phyloP scores from a whole-genome alignment of 805 yeast species.

The Ogataea wickerhamii region DNA sequence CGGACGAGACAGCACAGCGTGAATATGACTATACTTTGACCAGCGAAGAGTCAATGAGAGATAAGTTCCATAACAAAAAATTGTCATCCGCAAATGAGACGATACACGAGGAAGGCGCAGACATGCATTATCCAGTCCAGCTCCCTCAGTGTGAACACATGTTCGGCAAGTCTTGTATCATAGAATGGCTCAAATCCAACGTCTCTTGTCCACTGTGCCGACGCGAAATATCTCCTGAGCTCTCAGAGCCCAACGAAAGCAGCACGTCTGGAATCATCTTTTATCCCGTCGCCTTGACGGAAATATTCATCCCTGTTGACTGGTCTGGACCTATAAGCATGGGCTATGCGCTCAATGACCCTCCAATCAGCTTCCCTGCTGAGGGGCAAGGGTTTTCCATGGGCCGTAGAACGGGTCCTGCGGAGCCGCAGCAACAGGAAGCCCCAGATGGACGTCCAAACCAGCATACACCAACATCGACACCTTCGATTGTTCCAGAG shows the following conservation, averaged over 20 bases:
- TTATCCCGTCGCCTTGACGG: constrained; percentile 30
- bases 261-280: constrained; percentile 14
- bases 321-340: constrained; percentile 25
- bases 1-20: constrained; percentile 25
- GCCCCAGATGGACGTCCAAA: too few relatives aligned
- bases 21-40: constrained; percentile 11
- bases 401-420: constrained; percentile 28
- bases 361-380: constrained; percentile 27
- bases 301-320: constrained; percentile 28
- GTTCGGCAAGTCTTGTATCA: constrained; percentile 77
- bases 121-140: constrained; percentile 57
- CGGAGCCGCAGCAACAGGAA: constrained; percentile 5
- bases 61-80: not conserved
- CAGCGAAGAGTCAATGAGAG: constrained; percentile 9
- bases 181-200: constrained; percentile 70
- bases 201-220: constrained; percentile 86
- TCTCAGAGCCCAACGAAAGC: constrained; percentile 14
- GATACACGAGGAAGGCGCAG: constrained; percentile 12
- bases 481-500: constrained; percentile 6
- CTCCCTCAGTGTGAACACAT: constrained; percentile 76
- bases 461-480: constrained; percentile 3
- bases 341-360: constrained; percentile 23
- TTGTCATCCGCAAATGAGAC: constrained; percentile 4
- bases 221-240: constrained; percentile 37
- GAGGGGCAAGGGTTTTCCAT: constrained; percentile 25